Conservation (phyloP, 163 green algal species). For the Scenedesmus sp. region DNA sequence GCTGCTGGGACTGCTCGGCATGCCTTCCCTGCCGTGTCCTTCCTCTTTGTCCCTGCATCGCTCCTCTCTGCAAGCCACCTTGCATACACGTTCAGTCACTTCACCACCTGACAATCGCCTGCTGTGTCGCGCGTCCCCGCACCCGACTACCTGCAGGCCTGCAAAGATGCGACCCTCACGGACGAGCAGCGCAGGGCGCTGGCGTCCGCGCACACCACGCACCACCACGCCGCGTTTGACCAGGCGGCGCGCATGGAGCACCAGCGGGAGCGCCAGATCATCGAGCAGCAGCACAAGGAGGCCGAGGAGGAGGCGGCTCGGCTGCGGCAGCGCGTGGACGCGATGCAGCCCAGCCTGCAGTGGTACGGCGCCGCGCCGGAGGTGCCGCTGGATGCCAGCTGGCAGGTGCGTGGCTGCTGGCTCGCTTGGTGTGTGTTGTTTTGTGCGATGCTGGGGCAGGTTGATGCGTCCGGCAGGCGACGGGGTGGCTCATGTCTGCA, state of each 20-base stretch:
- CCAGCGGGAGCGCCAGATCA: constrained; percentile 38
- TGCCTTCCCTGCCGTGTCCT: neutral
- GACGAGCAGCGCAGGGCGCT: constrained; percentile 34
- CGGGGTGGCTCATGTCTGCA: no score
- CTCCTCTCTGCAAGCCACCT: no score
- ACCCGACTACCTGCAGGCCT: constrained; percentile 24
- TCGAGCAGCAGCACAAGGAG: constrained; percentile 48
- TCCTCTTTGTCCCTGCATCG: no score
- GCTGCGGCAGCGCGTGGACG: constrained; percentile 1
- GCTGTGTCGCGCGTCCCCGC: neutral
- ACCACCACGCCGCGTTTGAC: constrained; percentile 20
- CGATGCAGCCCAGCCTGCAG: constrained; percentile 16
- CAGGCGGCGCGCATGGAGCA: constrained; percentile 37
- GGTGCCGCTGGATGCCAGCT: constrained; percentile 12
- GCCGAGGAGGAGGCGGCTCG: constrained; percentile 29
- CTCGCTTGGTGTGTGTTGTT: neutral
- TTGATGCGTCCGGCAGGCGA: no score
- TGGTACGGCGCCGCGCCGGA: neutral
- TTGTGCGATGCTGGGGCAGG: neutral
- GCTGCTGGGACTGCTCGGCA: no score
- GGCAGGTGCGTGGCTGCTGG: neutral
- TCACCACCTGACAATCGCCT: no score
- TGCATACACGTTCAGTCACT: no score
- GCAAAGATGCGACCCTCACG: constrained; percentile 37
- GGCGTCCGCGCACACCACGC: neutral